Conservation (phyloP, 2,329 filamentous ascomycete species). For the Thielaviopsis euricoi region DNA sequence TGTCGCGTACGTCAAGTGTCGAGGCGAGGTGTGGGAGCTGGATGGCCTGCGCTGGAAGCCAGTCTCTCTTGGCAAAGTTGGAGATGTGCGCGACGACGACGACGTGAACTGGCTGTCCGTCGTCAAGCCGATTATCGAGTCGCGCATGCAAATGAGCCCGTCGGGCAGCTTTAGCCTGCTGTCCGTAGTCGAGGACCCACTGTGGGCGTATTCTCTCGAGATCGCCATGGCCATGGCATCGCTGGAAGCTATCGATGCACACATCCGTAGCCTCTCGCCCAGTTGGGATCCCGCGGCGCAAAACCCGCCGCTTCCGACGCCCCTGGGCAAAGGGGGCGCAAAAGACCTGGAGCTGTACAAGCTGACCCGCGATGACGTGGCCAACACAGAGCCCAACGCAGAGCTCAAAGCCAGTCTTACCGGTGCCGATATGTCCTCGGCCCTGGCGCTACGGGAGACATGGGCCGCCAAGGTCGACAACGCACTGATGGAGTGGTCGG, state of each 20-base stretch:
- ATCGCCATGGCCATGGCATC: slow-evolving; percentile 28
- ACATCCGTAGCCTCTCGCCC: slow-evolving; percentile 13
- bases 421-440: neutral
- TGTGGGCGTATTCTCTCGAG: slow-evolving; percentile 30
- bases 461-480: neutral
- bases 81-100: slow-evolving; percentile 15
- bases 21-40: slow-evolving; percentile 68
- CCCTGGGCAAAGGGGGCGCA: neutral
- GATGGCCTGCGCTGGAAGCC: slow-evolving; percentile 68
- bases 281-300: neutral
- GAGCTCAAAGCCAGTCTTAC: neutral
- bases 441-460: neutral
- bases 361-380: neutral
- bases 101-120: slow-evolving; percentile 46
- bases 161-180: slow-evolving; percentile 59
- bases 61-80: slow-evolving; percentile 35
- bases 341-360: neutral
- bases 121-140: slow-evolving; percentile 46
- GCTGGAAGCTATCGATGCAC: slow-evolving; percentile 22
- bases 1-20: slow-evolving; percentile 68
- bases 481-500: slow-evolving; percentile 26
- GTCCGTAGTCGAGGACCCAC: slow-evolving; percentile 52
- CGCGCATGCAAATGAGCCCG: slow-evolving; percentile 50
- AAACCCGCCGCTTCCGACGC: neutral
- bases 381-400: neutral